Evolutionary conservation across 208 protist species (phyloP), one percentile per base, ranked within the genome.

Genomic region (Angomonas deanei): DNA sequence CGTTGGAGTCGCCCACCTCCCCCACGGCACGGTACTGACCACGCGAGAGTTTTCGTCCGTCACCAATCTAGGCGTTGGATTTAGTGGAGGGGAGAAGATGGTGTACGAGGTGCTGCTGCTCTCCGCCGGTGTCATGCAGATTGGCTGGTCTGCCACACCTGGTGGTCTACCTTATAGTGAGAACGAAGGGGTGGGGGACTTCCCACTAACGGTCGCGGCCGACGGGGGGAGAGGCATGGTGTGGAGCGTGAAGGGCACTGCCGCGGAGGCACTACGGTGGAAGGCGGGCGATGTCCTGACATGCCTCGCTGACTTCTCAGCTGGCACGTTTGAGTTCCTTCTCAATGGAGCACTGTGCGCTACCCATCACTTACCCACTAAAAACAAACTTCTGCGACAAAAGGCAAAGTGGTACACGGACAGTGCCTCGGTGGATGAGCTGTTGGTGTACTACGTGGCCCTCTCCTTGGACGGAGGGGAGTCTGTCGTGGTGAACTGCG

Each of bases 121-220:
- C 17, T 66, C 73, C 0, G 49, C 54, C 21, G 68, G 73, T 11
- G 33, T 68, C 8, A 55, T 79, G 67, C 73, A 79, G 56, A 61
- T 69, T 23, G 73, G 73, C 13, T 79, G 73, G 73, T 71, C 63
- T 38, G 58, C 64, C 26, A 56, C 64, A 19, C 27, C 63, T 0
- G 30, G 55, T 0, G 39, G 57, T 0, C 17, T 68, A 21, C 55
- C 65, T 19, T 79, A 66, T 46, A 69, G n/a, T 2, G 55, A 39
- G 17, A 47, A 68, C 50, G 64, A 73, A 24, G 74, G 74, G n/a
- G 68, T 74, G 33, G 74, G 74, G 2, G 74, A 79, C 67, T 67
- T 78, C 32, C 68, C 65, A 1, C 50, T 70, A 19, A 68, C 63
- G 4, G 68, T 73, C 21, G 74, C 68, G 1, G 33, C 55, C 0